Evolutionary conservation across 192 early-diverging fungal species (phyloP).

Genomic region (Geranomyces michiganensis): DNA sequence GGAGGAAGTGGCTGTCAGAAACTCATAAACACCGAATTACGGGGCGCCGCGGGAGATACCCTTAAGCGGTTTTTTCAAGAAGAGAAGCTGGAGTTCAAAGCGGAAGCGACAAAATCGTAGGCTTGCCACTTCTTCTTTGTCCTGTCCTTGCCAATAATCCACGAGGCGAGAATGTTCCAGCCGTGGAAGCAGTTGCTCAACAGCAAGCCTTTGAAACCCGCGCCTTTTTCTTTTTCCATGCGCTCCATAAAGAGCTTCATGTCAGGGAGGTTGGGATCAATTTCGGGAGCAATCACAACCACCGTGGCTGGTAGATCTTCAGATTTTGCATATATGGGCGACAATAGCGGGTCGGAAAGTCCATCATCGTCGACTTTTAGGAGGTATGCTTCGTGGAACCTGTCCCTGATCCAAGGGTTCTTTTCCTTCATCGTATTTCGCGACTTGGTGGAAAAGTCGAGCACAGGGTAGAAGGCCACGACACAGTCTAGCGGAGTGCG

Average conservation of each 20-base stretch:
- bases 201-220: background rate
- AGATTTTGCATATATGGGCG: conserved; percentile 13
- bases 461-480: conserved; percentile 12
- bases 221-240: background rate
- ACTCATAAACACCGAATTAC: no score
- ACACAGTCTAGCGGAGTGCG: background rate
- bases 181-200: conserved; percentile 7
- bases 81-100: no score
- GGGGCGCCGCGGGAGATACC: no score
- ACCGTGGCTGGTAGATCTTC: background rate
- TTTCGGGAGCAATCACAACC: conserved; percentile 6
- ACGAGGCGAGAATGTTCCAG: conserved; percentile 2
- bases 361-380: background rate
- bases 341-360: conserved; percentile 12
- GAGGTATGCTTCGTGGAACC: conserved; percentile 22
- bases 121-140: conserved; percentile 20
- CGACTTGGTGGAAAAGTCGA: conserved; percentile 13
- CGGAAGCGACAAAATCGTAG: conserved; percentile 6
- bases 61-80: no score
- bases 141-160: conserved; percentile 21
- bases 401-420: conserved; percentile 16
- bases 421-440: background rate
- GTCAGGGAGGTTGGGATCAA: conserved; percentile 15
- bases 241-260: conserved; percentile 4
- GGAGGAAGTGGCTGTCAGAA: no score